These are phyloP conservation scores for Bassia scoparia DNA, from an alignment of 148 eudicot species.

Conservation along the genomic window DNA sequence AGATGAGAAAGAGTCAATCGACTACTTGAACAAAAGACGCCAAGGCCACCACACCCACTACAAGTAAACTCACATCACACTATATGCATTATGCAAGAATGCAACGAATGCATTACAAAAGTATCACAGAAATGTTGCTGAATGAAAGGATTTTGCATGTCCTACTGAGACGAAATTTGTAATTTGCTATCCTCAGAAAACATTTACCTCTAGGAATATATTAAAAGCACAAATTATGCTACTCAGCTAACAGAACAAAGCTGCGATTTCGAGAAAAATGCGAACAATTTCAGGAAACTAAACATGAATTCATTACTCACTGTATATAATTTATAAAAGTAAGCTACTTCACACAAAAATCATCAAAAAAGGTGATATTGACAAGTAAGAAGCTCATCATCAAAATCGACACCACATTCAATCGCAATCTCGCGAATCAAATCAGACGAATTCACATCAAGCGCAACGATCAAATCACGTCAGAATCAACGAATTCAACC, in stretches of 20 bases:
- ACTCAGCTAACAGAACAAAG: neutral
- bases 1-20: neutral
- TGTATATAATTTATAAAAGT: too few relatives aligned
- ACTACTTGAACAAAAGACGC: neutral
- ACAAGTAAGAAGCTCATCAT: conserved; percentile 33
- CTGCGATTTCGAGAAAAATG: neutral
- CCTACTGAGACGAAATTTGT: neutral
- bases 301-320: too few relatives aligned
- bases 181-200: too few relatives aligned
- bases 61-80: neutral
- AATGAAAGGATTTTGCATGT: neutral
- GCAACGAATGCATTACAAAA: neutral
- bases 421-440: conserved; percentile 63
- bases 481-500: conserved; percentile 70
- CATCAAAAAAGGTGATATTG: neutral
- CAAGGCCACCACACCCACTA: neutral
- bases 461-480: conserved; percentile 59
- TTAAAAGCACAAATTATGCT: neutral
- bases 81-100: too few relatives aligned
- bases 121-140: neutral
- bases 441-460: conserved; percentile 65
- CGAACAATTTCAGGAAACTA: neutral
- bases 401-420: conserved; percentile 75
- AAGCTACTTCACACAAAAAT: neutral
- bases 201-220: neutral